Evolutionary conservation across 2,329 filamentous ascomycete species (phyloP), one percentile per base, ranked within the genome.

Genomic region (Teratosphaeria nubilosa): DNA sequence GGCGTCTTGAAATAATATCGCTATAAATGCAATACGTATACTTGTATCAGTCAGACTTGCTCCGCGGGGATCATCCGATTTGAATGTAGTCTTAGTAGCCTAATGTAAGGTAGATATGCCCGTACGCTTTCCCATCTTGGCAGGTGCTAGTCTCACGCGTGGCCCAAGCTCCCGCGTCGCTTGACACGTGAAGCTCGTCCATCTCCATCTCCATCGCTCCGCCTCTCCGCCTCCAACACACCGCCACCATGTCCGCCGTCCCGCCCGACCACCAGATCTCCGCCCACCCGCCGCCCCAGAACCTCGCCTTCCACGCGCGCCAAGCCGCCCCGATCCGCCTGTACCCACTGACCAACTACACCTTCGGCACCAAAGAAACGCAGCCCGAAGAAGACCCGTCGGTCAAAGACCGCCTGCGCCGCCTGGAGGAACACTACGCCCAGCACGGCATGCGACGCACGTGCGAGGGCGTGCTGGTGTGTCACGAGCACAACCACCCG

Each of bases 401-500:
- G 0, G 94, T 99, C 1, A 84, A 96, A 58, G 91, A 94, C 58
- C 88, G 94, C 2, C 80, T 99, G 64, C 91, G 92, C 78, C 86
- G 94, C 9, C 82, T 99, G n/a, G 91, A 97, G 73, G 91, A 97
- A 72, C 91, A 99, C 76, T 99, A 95, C 74, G 80, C 83, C 31
- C 81, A 86, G 63, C 86, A 97, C 79, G 94, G 94, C 70, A 99
- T 99, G 94, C 87, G 94, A 59, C 86, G 94, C 58, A 97, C 94
- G 20, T 96, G 92, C 75, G 94, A 99, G 77, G 94, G 91, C 68
- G 90, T 99, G 67, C 82, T 99, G 53, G 90, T 99, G 66, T 99
- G 94, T 77, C 94, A 99, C 74, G 94, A 99, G 76, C 92, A 97
- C 80, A 97, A 96, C 77, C 94, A 97, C 75, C 94, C 94, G 14